Evolutionary conservation across 2,329 filamentous ascomycete genomes (phyloP), one percentile per base, ranked within the genome.

Genomic region (Claviceps sp.): DNA sequence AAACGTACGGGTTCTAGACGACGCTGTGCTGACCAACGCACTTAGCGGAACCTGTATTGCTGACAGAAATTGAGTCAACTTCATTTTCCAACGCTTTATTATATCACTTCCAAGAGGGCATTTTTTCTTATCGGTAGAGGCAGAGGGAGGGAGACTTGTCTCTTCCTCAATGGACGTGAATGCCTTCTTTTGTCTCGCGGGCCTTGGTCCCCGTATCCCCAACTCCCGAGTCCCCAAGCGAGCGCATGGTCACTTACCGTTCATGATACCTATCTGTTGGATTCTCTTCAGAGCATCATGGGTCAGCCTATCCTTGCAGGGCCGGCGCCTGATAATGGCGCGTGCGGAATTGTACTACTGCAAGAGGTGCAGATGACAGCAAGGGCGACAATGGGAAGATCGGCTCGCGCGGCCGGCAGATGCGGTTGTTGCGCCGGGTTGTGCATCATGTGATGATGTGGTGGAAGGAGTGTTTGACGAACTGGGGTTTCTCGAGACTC

Each of bases 11-110:
- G 26, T 46, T 37, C 53, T 47, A 26, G 37, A 38, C 11, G 43
- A 43, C 20, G 43, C 43, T 26, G 42, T 24, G 24, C 45, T 41
- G 16, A 44, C 37, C 13, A 45, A 40, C 7, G 20, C 38, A 30
- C 49, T 16, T 6, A 54, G 45, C 22, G 49, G 49, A 38, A 54
- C n/a, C 49, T 54, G 52, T 8, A 30, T 26, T n/a, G 36, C 49
- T 54, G 41, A 22, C 22, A 51, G 42, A 9, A 46, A 34, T 14
- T 41, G 34, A 22, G 41, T 54, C 20, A 49, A 14, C 18, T 41
- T 37, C 46, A 54, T 54, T 48, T 47, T 11, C 30, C 30, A 9
- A 34, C 30, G 30, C 8, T 8, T 34, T 34, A 11, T 34, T 11
- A 34, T 34, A 34, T 34, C 30, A 34, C 9, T 34, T 34, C 9